Base-by-base conservation (phyloP, 257 asterid genomes). In the Echium plantagineum region DNA sequence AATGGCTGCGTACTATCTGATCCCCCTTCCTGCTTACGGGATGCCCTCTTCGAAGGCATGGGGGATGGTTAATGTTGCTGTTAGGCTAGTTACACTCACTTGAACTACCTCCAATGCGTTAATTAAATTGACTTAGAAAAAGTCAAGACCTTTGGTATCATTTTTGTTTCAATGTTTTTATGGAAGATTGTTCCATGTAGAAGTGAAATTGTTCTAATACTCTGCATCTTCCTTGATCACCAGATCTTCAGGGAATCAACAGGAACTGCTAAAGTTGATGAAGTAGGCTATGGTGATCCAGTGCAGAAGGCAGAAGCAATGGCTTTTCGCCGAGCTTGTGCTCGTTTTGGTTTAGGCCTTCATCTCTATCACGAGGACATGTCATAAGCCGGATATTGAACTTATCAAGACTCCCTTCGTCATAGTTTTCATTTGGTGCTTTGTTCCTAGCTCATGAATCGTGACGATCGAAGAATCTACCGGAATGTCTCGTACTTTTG, bases 271-370 rank as follows among this genome's bases (percentile, higher is more conserved):
- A 64, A 79, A 60, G 58, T 76, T n/a, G 77, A 72, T 19, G 96
- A 84, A 22, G 61, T 71, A 15, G 83, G 88, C 55, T 85, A 73
- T 35, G 89, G 90, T 48, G 86, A 82, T 63, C 78, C 89, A 1
- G 78, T 85, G 80, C 95, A 87, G 77, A 87, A 81, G 76, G 98
- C 96, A 56, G 98, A 87, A 71, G 85, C 86, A 61, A 90, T 85
- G 96, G 95, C 98, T 60, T 87, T 90, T 78, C 95, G 98, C 31
- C 71, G 95, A 61, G 97, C 96, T 71, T 90, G 96, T 70, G 94
- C 97, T 69, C 89, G 94, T 35, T 77, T 87, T 49, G 97, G 97
- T 42, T 79, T 87, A 51, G 97, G 97, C 55, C 97, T 90, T 63
- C 90, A 90, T 72, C 88, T 90, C 21, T 87, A 83, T 77, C 95